Base-by-base conservation (phyloP, 73 alveolate genomes). In the Uronychia setigera region DNA sequence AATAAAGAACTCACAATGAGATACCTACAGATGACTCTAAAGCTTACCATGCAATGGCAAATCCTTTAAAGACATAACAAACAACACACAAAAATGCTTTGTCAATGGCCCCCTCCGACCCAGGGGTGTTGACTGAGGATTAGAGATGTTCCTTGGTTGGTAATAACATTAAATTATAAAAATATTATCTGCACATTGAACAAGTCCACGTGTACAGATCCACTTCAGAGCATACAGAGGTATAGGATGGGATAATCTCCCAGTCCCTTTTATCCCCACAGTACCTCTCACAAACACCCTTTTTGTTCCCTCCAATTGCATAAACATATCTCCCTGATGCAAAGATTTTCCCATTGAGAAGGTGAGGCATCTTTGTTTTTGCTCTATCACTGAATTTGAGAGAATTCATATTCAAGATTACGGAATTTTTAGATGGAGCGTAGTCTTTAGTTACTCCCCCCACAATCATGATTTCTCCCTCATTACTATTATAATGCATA, bases 271-370 rank as follows among this genome's bases (percentile, higher is more conserved):
- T 91, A 5, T 74, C 93, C 29, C 91, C 80, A 78, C 79, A 84
- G 79, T 91, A 93, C 77, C 92, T 82, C 77, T 93, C 98, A 81
- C 98, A 93, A n/a, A 76, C 83, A 27, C 98, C 96, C 78, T 87
- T 91, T 33, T 77, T 78, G 80, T 93, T 93, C 58, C 98, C 98
- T 27, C 98, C 98, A 27, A 93, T 86, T 33, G 95, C 93, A 82
- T 80, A 94, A 0, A 89, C 94, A 86, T 33, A 84, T 29, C 93
- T 87, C 35, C 84, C 75, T 33, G 94, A 92, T 60, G 60, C 87
- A 78, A 91, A 91, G 26, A 91, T 33, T 76, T 81, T 81, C 29
- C 82, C 35, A 74, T 78, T 85, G 33, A 79, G 87, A 86, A 57
- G 78, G 77, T 80, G 82, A 32, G 89, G 88, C 59, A 14, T 77